phyloP scores from a whole-genome alignment of 164 flowering plant genomes.

The Vitis rotundifolia region DNA sequence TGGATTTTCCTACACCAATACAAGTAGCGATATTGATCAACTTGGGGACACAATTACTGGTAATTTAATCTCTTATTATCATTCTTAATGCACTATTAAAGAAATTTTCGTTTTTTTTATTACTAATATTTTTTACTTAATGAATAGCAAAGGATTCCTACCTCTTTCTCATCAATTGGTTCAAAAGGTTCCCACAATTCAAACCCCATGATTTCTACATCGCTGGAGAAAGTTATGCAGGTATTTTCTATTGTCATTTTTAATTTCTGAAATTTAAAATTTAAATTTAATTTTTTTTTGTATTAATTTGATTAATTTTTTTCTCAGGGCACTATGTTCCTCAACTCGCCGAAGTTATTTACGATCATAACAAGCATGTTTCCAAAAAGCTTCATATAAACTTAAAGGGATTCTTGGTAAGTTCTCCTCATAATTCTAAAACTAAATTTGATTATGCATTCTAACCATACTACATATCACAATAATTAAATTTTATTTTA shows the following conservation, averaged over 20 bases:
- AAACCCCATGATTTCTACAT: conserved; percentile 72
- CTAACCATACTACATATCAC: no score
- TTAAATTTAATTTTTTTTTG: background rate
- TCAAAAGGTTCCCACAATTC: conserved; percentile 71
- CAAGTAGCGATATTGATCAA: conserved; percentile 26
- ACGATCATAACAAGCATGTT: conserved; percentile 47
- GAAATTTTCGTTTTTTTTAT: background rate
- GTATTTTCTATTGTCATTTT: conserved; percentile 23
- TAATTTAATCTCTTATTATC: conserved; percentile 8
- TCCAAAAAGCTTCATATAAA: conserved; percentile 44
- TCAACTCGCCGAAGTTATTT: conserved; percentile 63
- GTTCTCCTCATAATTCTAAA: background rate
- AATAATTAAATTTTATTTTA: background rate
- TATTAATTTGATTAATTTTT: background rate
- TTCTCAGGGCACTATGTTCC: conserved; percentile 77
- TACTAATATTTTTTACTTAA: no score
- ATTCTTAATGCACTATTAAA: background rate
- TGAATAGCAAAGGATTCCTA: conserved; percentile 61
- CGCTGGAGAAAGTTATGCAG: conserved; percentile 90
- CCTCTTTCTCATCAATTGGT: conserved; percentile 70
- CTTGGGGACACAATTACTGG: conserved; percentile 57
- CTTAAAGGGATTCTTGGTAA: conserved; percentile 74
- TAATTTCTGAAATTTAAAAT: no score
- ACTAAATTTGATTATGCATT: no score
- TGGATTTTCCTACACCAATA: conserved; percentile 65